Base-by-base conservation (phyloP, 2,329 filamentous ascomycete species). In the Dichotomopilus funicola region DNA sequence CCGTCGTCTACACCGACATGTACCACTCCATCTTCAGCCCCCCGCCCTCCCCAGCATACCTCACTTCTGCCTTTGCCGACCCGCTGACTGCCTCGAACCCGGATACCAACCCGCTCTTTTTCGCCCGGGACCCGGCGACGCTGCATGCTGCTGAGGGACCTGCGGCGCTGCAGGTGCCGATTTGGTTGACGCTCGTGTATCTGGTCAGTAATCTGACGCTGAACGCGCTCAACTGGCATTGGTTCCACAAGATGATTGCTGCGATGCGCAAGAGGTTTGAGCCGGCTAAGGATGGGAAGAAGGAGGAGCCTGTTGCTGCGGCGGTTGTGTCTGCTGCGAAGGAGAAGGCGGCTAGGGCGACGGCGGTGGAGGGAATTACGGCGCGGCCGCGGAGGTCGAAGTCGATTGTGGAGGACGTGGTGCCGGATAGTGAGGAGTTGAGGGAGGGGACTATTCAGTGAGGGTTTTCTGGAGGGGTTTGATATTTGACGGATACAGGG, bases 231-330 rank as follows among this genome's bases (percentile, higher is more conserved):
- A 95, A 95, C 72, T 84, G 88, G 65, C 88, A 86, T 72, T 95
- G 89, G 89, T 94, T 92, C 68, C 77, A 83, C 66, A 90, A 89
- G 79, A 95, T 95, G 89, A 84, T 95, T 59, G 78, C 82, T 57
- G 88, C 89, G 7, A 82, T 94, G 10, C 78, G 84, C 57, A 91
- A 88, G 74, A 79, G 89, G 33, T 94, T 94, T 66, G 78, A 82
- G 58, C 71, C 86, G 4, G 66, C 72, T 33, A 67, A 72, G 60
- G 62, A 66, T 6, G 63, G 48, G 9, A 67, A 65, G 41, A 68
- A 67, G 57, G 63, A 66, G 49, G 46, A 19, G 4, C 44, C 37
- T 1, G 43, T 44, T 10, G 31, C 52, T 4, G 13, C 44, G 34
- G 10, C 11, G 27, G 33, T 19, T 0, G 47, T n/a, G 35, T 13